phyloP scores from a whole-genome alignment of 495 filamentous ascomycete genomes.

The Podospora pseudopauciseta region DNA sequence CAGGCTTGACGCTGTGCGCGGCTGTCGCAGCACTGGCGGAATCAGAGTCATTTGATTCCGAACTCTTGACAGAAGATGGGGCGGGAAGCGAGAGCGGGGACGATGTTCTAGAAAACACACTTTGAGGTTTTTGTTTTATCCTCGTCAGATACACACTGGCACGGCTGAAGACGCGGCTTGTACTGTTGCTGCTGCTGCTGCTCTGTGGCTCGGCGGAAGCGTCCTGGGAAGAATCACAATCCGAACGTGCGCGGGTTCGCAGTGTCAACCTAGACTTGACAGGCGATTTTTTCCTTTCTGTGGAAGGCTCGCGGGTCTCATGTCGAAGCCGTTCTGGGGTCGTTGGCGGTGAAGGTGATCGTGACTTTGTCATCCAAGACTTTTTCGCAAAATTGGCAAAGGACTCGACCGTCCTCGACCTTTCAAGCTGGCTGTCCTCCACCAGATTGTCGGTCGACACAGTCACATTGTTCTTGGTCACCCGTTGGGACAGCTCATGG shows the following conservation, averaged over 20 bases:
- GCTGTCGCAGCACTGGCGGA: constrained; percentile 17
- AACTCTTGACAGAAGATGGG: constrained; percentile 29
- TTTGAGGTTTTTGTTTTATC: constrained; percentile 42
- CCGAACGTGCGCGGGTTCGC: constrained; percentile 4
- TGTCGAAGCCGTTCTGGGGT: constrained; percentile 21
- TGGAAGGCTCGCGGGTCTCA: constrained; percentile 4
- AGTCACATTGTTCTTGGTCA: constrained; percentile 27
- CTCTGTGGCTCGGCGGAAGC: constrained; percentile 28
- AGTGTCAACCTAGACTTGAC: constrained; percentile 27
- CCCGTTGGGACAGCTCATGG: constrained; percentile 22
- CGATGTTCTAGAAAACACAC: constrained; percentile 33
- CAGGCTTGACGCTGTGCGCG: constrained; percentile 6
- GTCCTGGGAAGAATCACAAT: constrained; percentile 26
- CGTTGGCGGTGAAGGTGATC: constrained; percentile 56
- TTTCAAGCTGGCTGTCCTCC: constrained; percentile 26
- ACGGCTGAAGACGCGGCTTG: constrained; percentile 27
- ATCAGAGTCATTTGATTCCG: constrained; percentile 17
- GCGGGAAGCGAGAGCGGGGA: constrained; percentile 23
- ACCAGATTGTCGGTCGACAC: constrained; percentile 9
- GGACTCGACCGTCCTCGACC: constrained; percentile 50
- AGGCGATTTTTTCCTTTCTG: constrained; percentile 18
- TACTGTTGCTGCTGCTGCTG: constrained; percentile 15
- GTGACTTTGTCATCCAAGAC: constrained; percentile 62
- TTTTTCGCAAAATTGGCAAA: constrained; percentile 63
- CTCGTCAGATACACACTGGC: constrained; percentile 40